Percentiles rank a stretch among this genome's conserved stretches.
Conservation (phyloP, 2,329 filamentous ascomycete species). For the Colletotrichum horii region DNA sequence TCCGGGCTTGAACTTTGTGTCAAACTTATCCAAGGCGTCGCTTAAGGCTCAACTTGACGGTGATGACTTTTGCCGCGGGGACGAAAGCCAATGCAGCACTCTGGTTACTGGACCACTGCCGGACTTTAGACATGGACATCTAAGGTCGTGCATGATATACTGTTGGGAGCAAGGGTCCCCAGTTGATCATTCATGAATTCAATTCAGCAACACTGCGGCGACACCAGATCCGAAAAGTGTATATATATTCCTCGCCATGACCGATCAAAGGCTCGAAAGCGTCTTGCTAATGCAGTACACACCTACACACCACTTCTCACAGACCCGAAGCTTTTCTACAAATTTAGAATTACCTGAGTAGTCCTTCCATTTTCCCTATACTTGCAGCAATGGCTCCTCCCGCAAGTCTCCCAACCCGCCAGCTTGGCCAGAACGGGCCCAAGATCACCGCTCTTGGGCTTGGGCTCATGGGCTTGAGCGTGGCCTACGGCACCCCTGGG, state of each 20-base stretch:
- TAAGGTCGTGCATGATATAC: neutral
- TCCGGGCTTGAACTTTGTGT: neutral
- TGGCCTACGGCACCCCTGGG: slow-evolving; percentile 36
- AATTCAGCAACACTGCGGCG: neutral
- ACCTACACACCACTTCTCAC: neutral
- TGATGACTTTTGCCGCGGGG: neutral
- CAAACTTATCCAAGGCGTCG: neutral
- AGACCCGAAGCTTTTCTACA: neutral
- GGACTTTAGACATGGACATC: neutral
- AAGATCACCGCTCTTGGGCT: slow-evolving; percentile 56
- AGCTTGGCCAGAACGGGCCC: slow-evolving; percentile 57
- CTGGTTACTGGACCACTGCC: neutral
- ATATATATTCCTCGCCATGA: neutral
- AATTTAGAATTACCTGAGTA: neutral
- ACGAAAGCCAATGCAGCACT: neutral
- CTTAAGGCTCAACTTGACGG: neutral
- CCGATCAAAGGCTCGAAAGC: neutral
- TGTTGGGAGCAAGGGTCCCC: neutral
- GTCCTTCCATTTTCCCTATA: rapidly evolving
- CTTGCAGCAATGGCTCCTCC: neutral
- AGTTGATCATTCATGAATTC: neutral
- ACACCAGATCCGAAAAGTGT: neutral
- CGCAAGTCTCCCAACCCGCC: slow-evolving; percentile 36
- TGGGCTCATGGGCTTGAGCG: slow-evolving; percentile 56
- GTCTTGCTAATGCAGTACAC: neutral